These are phyloP conservation scores for Plasmopara halstedii DNA, from an alignment of 352 stramenopile genomes.

Conservation along the genomic window DNA sequence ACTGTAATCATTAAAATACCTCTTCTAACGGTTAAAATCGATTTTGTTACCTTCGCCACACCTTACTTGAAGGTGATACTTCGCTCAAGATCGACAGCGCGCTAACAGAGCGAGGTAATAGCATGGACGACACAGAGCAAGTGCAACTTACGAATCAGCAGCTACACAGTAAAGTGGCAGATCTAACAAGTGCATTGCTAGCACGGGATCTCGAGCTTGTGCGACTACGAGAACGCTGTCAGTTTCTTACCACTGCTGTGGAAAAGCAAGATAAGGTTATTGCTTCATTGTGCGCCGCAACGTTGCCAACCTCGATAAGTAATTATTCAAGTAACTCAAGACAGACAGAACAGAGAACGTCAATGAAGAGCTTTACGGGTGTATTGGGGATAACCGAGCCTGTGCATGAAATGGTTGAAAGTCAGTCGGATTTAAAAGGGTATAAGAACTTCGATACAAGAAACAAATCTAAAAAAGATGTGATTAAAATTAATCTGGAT, in stretches of 20 bases:
- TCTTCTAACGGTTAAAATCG: background rate
- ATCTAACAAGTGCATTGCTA: conserved; percentile 62
- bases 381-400: background rate
- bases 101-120: conserved; percentile 1
- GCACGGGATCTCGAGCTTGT: conserved; percentile 70
- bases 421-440: background rate
- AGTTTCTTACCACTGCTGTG: conserved; percentile 47
- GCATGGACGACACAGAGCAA: conserved; percentile 15
- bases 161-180: conserved; percentile 43
- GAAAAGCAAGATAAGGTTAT: conserved; percentile 76
- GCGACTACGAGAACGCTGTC: conserved; percentile 52
- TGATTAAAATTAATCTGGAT: conserved; percentile 40
- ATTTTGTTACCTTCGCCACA: background rate
- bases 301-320: background rate
- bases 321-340: background rate
- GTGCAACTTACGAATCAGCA: conserved; percentile 38
- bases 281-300: conserved; percentile 60
- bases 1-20: no score
- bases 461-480: background rate
- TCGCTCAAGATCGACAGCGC: conserved; percentile 18
- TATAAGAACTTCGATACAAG: background rate
- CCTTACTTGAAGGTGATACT: conserved; percentile 3
- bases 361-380: background rate
- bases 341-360: background rate
- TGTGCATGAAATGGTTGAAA: background rate